Evolutionary conservation across 306 rosid species (phyloP).

Genomic region (Sesbania bispinosa): DNA sequence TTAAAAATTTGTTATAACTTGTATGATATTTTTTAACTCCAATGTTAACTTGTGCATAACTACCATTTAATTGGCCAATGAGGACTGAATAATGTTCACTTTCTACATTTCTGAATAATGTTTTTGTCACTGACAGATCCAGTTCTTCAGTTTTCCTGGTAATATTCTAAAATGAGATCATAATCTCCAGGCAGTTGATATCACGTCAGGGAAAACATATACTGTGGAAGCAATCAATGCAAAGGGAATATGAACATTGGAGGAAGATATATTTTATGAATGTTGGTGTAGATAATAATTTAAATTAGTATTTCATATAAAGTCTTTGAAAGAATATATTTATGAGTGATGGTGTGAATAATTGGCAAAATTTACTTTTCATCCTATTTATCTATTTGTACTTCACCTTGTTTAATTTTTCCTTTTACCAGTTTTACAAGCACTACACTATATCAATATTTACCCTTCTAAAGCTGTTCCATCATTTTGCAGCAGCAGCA

Average conservation of each 20-base stretch:
- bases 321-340: neutral
- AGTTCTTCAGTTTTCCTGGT: neutral
- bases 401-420: neutral
- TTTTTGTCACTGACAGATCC: neutral
- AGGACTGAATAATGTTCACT: neutral
- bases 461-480: neutral
- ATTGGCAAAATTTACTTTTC: neutral
- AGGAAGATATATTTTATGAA: neutral
- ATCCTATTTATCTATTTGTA: neutral
- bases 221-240: neutral
- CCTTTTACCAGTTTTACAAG: neutral
- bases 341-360: constrained; percentile 1
- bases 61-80: neutral
- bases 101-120: neutral
- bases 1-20: neutral
- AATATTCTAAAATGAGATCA: neutral
- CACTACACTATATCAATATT: neutral
- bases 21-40: neutral
- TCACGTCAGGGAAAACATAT: neutral
- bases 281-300: neutral
- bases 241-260: neutral
- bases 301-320: neutral
- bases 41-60: constrained; percentile 4
- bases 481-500: constrained; percentile 14
- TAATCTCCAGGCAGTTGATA: constrained; percentile 8